These are phyloP conservation scores for Yamadazyma phyllophila DNA, from an alignment of 805 yeast species.

Conservation along the genomic window DNA sequence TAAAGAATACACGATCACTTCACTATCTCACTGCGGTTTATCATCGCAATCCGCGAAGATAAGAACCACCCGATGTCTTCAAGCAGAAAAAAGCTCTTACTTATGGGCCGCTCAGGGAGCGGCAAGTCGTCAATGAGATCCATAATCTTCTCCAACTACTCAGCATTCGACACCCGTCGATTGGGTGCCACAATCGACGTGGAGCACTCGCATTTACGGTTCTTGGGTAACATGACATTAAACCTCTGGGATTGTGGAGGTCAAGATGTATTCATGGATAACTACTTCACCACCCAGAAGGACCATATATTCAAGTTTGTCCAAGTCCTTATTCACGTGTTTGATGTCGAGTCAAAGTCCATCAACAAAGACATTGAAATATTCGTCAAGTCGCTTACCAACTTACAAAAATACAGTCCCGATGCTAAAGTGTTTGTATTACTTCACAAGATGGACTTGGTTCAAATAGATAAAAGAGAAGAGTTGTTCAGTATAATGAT, in stretches of 20 bases:
- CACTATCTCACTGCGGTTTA: too few relatives aligned
- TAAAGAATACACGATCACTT: too few relatives aligned
- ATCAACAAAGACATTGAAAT: constrained; percentile 92
- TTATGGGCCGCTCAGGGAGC: constrained; percentile 90
- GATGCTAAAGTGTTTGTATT: constrained; percentile 88
- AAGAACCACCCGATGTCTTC: constrained; percentile 11
- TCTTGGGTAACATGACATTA: constrained; percentile 91
- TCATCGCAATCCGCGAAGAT: not conserved
- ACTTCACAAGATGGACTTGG: constrained; percentile 94
- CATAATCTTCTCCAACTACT: constrained; percentile 90
- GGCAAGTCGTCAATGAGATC: constrained; percentile 98
- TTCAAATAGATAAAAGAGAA: constrained; percentile 79
- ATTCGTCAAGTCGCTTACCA: constrained; percentile 77
- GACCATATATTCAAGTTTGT: constrained; percentile 94
- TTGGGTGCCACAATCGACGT: constrained; percentile 97
- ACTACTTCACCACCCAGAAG: constrained; percentile 81
- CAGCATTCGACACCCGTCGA: constrained; percentile 94
- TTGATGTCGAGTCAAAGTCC: constrained; percentile 91
- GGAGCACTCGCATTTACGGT: constrained; percentile 93
- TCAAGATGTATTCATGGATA: constrained; percentile 95
- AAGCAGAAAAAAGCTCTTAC: constrained; percentile 41
- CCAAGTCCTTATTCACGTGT: constrained; percentile 92
- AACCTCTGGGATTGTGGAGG: constrained; percentile 99
- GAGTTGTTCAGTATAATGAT: constrained; percentile 83
- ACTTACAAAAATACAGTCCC: constrained; percentile 81